Evolutionary conservation across 73 alveolate species (phyloP).

Genomic region (Durusdinium trenchii): DNA sequence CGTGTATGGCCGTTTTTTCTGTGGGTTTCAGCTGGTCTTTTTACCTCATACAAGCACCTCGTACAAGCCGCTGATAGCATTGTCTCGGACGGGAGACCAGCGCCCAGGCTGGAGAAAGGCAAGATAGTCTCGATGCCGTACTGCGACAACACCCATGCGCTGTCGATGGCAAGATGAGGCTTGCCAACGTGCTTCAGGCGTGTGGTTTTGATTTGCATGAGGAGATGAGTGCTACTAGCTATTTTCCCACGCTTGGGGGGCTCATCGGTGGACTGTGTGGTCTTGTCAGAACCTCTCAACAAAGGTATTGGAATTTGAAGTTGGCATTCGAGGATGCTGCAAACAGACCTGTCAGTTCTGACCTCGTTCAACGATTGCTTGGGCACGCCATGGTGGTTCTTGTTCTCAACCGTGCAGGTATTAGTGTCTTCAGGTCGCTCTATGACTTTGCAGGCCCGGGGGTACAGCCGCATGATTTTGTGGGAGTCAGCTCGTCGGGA

Average conservation of each 20-base stretch:
- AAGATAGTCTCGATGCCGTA: not conserved
- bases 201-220: slow-evolving; percentile 13
- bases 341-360: not conserved
- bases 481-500: not conserved
- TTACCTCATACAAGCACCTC: not conserved
- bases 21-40: slow-evolving; percentile 17
- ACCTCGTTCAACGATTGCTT: not conserved
- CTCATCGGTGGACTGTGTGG: not conserved
- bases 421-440: not conserved
- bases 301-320: not conserved
- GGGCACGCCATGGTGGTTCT: not conserved
- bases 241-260: slow-evolving; percentile 36
- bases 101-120: not conserved
- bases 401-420: not conserved
- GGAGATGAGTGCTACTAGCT: not conserved
- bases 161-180: not conserved
- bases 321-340: not conserved
- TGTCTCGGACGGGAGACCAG: not conserved
- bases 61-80: not conserved
- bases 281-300: not conserved
- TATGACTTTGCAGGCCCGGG: not conserved
- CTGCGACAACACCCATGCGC: slow-evolving; percentile 7
- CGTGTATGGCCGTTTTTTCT: not conserved
- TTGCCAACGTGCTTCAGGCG: not conserved
- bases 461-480: not conserved